Percentiles rank a stretch among this genome's conserved stretches.
Evolutionary conservation across 2,329 filamentous ascomycete species (phyloP).

Genomic region (Tolypocladium nubicola): DNA sequence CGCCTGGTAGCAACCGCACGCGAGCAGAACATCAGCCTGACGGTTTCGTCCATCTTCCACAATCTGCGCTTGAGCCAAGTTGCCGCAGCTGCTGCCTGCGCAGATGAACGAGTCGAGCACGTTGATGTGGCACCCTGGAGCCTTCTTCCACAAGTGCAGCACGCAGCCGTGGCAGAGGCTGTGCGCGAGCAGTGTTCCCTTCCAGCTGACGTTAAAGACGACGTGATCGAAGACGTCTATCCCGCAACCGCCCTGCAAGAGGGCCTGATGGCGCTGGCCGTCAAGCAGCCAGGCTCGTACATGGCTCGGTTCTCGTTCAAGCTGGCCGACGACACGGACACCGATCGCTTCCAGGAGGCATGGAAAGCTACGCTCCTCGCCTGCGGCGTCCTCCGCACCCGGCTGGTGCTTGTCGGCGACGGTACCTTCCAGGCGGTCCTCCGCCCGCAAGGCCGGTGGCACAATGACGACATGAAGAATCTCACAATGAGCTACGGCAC

Average conservation of each 20-base stretch:
- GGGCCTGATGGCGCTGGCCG: conserved; percentile 25
- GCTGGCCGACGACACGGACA: conserved; percentile 8
- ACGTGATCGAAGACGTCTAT: conserved; percentile 18
- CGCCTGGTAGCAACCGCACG: background rate
- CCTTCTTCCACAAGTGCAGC: background rate
- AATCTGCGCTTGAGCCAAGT: background rate
- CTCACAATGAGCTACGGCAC: background rate
- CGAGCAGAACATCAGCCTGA: background rate
- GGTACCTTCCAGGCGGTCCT: background rate
- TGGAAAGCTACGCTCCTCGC: conserved; percentile 10
- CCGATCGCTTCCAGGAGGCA: conserved; percentile 14
- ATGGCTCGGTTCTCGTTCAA: conserved; percentile 18
- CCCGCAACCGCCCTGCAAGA: conserved; percentile 30
- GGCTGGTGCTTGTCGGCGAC: conserved; percentile 2
- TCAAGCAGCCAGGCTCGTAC: conserved; percentile 23
- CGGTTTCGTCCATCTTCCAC: background rate
- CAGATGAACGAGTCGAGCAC: background rate
- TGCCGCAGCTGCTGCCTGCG: background rate
- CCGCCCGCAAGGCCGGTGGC: background rate
- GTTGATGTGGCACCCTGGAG: background rate
- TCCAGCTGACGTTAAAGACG: background rate
- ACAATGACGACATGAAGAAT: too few relatives aligned
- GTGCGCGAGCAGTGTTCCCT: background rate
- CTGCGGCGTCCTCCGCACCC: conserved; percentile 4
- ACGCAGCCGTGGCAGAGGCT: too few relatives aligned